A percentile compares a stretch with the other conserved stretches of the same genome.
Conservation (phyloP, 495 filamentous ascomycete species). For the Penicillium manginii region DNA sequence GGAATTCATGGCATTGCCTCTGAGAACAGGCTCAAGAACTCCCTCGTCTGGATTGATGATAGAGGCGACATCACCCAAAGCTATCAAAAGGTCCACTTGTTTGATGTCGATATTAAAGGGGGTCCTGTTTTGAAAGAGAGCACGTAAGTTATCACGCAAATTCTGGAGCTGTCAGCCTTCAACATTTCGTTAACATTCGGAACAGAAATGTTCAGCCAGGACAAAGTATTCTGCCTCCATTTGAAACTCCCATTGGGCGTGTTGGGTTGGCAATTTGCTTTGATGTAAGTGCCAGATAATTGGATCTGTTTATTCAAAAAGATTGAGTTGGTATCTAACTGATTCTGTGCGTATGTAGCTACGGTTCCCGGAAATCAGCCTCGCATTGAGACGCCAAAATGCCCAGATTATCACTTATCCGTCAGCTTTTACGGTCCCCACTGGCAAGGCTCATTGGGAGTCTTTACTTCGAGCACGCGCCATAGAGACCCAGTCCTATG, state of each 20-base stretch:
- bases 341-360: slow-evolving; percentile 37
- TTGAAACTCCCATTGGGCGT: slow-evolving; percentile 71
- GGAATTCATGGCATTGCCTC: slow-evolving; percentile 80
- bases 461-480: slow-evolving; percentile 76
- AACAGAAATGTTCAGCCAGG: slow-evolving; percentile 63
- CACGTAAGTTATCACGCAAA: slow-evolving; percentile 32
- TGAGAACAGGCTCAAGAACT: slow-evolving; percentile 62
- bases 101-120: slow-evolving; percentile 69
- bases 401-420: slow-evolving; percentile 86
- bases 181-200: not conserved
- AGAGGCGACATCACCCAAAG: slow-evolving; percentile 61
- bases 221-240: slow-evolving; percentile 63
- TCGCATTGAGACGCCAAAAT: slow-evolving; percentile 65
- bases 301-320: not conserved
- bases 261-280: slow-evolving; percentile 87
- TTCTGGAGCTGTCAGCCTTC: not conserved
- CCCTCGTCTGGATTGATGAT: slow-evolving; percentile 70
- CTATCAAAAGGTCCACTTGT: slow-evolving; percentile 81
- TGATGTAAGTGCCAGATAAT: slow-evolving; percentile 58
- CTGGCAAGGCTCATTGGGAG: slow-evolving; percentile 87
- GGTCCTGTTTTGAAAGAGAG: slow-evolving; percentile 69
- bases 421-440: slow-evolving; percentile 87
- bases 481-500: slow-evolving; percentile 87
- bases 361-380: slow-evolving; percentile 78
- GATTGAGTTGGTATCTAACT: not conserved